phyloP scores from a whole-genome alignment of 1,139 yeast genomes.

The Candida sp. region DNA sequence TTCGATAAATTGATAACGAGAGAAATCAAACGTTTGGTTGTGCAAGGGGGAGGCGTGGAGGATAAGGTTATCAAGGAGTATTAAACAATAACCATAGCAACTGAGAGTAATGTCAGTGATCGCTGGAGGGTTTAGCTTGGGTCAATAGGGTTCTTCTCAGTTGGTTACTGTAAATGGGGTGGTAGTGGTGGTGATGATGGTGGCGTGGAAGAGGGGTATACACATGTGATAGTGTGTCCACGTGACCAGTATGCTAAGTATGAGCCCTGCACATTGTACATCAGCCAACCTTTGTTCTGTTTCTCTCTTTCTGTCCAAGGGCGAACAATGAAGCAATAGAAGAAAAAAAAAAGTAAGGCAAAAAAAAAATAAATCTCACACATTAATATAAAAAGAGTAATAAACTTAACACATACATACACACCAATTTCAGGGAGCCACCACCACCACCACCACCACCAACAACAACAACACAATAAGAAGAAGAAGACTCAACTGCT shows the following conservation, averaged over 20 bases:
- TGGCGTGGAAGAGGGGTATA: no score
- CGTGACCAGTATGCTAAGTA: no score
- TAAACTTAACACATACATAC: neutral
- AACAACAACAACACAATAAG: no score
- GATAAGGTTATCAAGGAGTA: neutral
- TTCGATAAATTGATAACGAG: neutral
- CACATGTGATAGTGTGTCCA: no score
- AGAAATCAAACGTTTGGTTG: neutral
- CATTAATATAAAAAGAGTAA: neutral
- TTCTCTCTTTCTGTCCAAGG: no score
- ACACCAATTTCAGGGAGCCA: neutral
- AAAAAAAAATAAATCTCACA: neutral
- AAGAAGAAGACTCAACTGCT: neutral
- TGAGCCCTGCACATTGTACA: no score
- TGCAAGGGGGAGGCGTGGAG: neutral
- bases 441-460: no score
- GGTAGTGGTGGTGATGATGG: no score
- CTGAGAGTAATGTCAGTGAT: neutral
- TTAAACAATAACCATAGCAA: neutral
- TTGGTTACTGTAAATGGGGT: no score
- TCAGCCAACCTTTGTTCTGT: no score
- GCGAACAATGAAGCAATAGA: neutral
- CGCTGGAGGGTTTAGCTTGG: neutral
- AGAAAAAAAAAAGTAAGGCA: neutral
- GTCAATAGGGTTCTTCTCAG: no score